Percentiles rank a stretch among this genome's conserved stretches.
phyloP scores from a whole-genome alignment of 208 protist genomes.

The Trichomonas tenax region DNA sequence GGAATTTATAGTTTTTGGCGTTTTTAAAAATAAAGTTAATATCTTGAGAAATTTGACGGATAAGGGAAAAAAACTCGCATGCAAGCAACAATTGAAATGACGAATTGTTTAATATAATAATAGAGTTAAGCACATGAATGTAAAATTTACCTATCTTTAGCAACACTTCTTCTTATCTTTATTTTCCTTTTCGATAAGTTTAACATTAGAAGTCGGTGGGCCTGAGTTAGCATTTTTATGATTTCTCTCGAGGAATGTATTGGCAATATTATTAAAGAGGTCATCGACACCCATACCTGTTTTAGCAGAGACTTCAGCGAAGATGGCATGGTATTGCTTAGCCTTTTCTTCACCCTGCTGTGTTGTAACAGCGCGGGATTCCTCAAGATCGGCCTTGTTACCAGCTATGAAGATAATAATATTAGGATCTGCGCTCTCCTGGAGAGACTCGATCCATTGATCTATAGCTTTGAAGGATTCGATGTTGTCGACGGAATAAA shows the following conservation, averaged over 20 bases:
- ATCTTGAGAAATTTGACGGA: too few species aligned
- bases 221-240: background rate
- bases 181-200: background rate
- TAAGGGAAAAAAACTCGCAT: too few species aligned
- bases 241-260: background rate
- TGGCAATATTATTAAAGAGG: background rate
- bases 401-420: background rate
- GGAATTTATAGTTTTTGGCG: too few species aligned
- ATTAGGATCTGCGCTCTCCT: background rate
- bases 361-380: background rate
- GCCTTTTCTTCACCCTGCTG: background rate
- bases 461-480: background rate
- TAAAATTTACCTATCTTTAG: background rate
- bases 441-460: background rate
- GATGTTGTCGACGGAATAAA: background rate
- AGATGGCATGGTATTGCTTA: background rate
- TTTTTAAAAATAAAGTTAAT: too few species aligned
- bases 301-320: background rate
- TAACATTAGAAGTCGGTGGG: background rate
- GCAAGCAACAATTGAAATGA: too few species aligned
- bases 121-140: too few species aligned
- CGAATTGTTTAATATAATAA: too few species aligned
- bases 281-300: background rate
- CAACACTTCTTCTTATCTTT: background rate
- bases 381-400: background rate